phyloP scores from a whole-genome alignment of 2,329 filamentous ascomycete species.

The Fusarium sambucinum region DNA sequence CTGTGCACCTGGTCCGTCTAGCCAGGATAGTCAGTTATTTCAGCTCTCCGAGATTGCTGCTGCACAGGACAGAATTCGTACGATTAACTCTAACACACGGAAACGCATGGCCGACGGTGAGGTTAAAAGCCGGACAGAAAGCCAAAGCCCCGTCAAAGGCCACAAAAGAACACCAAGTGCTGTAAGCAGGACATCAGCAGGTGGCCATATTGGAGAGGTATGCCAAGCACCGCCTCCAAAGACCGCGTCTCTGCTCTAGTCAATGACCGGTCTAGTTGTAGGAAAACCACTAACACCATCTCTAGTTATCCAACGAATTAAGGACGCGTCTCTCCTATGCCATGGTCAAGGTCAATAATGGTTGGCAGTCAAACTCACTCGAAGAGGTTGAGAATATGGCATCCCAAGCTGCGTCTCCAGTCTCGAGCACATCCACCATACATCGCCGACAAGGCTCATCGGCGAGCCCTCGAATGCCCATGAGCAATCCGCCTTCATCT shows the following conservation, averaged over 20 bases:
- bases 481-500: slow-evolving; percentile 40
- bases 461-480: slow-evolving; percentile 65
- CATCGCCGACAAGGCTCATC: slow-evolving; percentile 64
- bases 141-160: slow-evolving; percentile 62
- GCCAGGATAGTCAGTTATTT: slow-evolving; percentile 68
- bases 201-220: slow-evolving; percentile 84
- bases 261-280: not conserved
- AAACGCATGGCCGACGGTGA: slow-evolving; percentile 84
- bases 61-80: slow-evolving; percentile 61
- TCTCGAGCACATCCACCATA: slow-evolving; percentile 68
- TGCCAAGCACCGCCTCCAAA: slow-evolving; percentile 45
- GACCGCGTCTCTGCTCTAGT: slow-evolving; percentile 2
- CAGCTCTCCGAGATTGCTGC: slow-evolving; percentile 71
- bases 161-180: slow-evolving; percentile 81
- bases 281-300: slow-evolving; percentile 33
- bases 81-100: slow-evolving; percentile 58
- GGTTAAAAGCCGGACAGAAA: slow-evolving; percentile 68
- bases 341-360: slow-evolving; percentile 92
- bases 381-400: slow-evolving; percentile 82
- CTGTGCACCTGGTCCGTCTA: slow-evolving; percentile 47
- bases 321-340: slow-evolving; percentile 90
- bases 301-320: slow-evolving; percentile 80
- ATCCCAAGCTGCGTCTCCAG: slow-evolving; percentile 74
- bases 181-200: slow-evolving; percentile 69
- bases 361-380: slow-evolving; percentile 83